Evolutionary conservation across 257 asterid genomes (phyloP).

Genomic region (Fraxinus quadrangulata): DNA sequence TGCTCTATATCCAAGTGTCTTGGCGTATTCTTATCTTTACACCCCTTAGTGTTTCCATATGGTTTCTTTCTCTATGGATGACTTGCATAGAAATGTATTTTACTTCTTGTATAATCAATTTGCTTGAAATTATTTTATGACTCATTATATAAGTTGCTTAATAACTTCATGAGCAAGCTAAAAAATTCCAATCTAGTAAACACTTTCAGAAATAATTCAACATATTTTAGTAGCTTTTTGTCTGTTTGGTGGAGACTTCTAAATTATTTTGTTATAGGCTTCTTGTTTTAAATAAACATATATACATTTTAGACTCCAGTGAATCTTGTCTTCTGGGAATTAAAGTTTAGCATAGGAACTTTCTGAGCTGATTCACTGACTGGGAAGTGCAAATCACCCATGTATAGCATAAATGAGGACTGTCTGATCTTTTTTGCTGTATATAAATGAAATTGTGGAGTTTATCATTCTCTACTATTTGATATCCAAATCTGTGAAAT

Average conservation of each 20-base stretch:
- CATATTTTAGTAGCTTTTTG: not conserved
- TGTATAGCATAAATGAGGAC: not conserved
- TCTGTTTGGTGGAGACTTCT: not conserved
- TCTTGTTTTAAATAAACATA: not conserved
- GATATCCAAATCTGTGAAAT: too few relatives aligned
- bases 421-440: not conserved
- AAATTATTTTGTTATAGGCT: not conserved
- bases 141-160: not conserved
- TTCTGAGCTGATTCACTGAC: not conserved
- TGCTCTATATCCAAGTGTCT: not conserved
- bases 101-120: not conserved
- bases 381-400: not conserved
- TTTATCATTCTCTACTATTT: not conserved
- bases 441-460: not conserved
- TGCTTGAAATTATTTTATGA: not conserved
- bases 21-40: not conserved
- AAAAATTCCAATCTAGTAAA: not conserved
- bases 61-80: not conserved
- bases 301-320: not conserved
- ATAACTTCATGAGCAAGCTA: not conserved
- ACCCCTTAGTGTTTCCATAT: not conserved
- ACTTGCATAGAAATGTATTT: not conserved
- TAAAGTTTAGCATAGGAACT: not conserved
- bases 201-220: not conserved
- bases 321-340: not conserved